These are phyloP conservation scores for Ogataea pignaliae DNA, from an alignment of 805 yeast species.

Conservation along the genomic window DNA sequence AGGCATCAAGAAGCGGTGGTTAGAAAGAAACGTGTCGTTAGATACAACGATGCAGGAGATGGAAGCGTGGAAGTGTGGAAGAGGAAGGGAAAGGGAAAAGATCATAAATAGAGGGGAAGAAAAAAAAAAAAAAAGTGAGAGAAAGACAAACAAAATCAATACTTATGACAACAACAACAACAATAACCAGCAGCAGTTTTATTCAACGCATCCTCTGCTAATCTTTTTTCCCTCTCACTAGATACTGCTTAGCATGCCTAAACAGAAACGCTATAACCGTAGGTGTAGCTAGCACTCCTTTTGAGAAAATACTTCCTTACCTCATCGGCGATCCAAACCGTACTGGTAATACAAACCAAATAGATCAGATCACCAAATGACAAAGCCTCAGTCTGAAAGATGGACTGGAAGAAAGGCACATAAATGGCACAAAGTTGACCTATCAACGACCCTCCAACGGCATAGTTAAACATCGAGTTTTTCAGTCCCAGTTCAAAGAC, in stretches of 20 bases:
- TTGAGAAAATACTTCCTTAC: conserved; percentile 50
- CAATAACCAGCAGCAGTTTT: neutral
- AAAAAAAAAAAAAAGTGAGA: too few species aligned
- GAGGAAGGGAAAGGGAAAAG: neutral
- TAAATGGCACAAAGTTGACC: conserved; percentile 95
- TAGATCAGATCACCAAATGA: conserved; percentile 63
- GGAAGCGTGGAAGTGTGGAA: too few species aligned
- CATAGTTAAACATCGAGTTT: conserved; percentile 89
- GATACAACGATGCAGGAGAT: too few species aligned
- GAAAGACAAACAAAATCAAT: too few species aligned
- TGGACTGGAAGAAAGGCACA: conserved; percentile 84
- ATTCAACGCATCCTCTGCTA: neutral
- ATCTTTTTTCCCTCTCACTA: neutral
- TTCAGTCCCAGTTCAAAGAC: conserved; percentile 75
- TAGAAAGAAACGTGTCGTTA: too few species aligned
- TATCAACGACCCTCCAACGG: conserved; percentile 79
- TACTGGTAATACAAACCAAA: conserved; percentile 60
- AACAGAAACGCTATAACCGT: conserved; percentile 28
- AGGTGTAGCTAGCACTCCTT: conserved; percentile 11
- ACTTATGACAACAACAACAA: neutral
- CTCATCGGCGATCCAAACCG: conserved; percentile 86
- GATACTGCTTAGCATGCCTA: conserved; percentile 6
- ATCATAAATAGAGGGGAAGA: neutral
- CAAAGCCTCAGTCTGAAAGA: conserved; percentile 94
- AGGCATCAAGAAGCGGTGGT: too few species aligned